Evolutionary conservation across 2,329 filamentous ascomycete species (phyloP).

Genomic region (Hyphodiscus sp.): DNA sequence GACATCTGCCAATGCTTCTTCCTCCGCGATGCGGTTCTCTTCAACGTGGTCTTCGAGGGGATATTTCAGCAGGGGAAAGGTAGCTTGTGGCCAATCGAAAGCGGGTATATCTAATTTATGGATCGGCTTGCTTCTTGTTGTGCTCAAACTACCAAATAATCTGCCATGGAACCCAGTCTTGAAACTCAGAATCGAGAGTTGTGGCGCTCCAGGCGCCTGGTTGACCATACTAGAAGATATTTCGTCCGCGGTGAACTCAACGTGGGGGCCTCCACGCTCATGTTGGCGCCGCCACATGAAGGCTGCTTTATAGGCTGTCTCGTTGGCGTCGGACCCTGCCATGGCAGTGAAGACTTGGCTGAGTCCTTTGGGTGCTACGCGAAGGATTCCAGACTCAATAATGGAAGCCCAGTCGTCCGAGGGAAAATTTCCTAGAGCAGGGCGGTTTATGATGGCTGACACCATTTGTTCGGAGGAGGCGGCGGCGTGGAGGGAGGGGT

Average conservation of each 20-base stretch:
- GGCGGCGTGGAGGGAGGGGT: constrained; percentile 58
- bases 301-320: constrained; percentile 79
- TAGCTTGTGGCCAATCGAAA: constrained; percentile 81
- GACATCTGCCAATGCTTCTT: constrained; percentile 65
- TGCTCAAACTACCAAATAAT: constrained; percentile 70
- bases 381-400: constrained; percentile 58
- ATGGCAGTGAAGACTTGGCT: constrained; percentile 77
- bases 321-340: constrained; percentile 76
- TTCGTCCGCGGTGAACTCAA: constrained; percentile 66
- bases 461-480: constrained; percentile 63
- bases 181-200: constrained; percentile 74
- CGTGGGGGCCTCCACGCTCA: constrained; percentile 58
- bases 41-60: constrained; percentile 62
- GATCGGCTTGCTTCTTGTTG: constrained; percentile 75
- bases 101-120: constrained; percentile 86
- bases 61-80: constrained; percentile 72
- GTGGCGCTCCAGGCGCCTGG: constrained; percentile 63
- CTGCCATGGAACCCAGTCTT: constrained; percentile 74
- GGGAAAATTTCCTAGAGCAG: constrained; percentile 75
- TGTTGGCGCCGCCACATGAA: constrained; percentile 75
- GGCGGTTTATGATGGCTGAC: constrained; percentile 68
- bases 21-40: constrained; percentile 67
- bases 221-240: constrained; percentile 64
- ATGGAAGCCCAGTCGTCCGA: constrained; percentile 68
- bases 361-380: constrained; percentile 53